These are phyloP conservation scores for Jamesozyma piceae DNA, from an alignment of 805 yeast genomes.

Conservation along the genomic window DNA sequence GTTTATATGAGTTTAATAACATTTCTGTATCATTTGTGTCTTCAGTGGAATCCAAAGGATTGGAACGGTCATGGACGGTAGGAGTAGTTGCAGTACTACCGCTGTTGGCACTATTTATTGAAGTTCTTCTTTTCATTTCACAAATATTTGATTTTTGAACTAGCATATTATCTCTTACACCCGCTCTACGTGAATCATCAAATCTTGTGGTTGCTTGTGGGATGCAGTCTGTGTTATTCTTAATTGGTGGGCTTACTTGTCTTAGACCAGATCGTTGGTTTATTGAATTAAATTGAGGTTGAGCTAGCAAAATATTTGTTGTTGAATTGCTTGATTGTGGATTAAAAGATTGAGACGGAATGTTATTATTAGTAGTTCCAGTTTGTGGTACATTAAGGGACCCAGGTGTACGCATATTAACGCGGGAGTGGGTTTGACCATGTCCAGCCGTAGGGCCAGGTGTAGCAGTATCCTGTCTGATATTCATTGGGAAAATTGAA, in stretches of 20 bases:
- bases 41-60: neutral
- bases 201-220: neutral
- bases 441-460: neutral
- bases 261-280: neutral
- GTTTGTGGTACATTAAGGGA: neutral
- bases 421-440: too few relatives aligned
- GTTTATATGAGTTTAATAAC: neutral
- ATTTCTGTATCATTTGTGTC: neutral
- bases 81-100: neutral
- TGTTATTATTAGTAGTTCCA: neutral
- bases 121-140: conserved; percentile 10
- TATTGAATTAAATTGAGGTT: neutral
- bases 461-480: neutral
- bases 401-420: too few relatives aligned
- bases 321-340: neutral
- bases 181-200: neutral
- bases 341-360: neutral
- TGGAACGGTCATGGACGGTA: neutral
- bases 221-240: neutral
- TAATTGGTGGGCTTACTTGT: neutral
- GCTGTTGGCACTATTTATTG: neutral
- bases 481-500: conserved; percentile 3
- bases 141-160: conserved; percentile 15
- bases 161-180: conserved; percentile 14
- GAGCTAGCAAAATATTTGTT: neutral